Evolutionary conservation across 2,329 filamentous ascomycete species (phyloP), one percentile per base, ranked within the genome.

Genomic region (Ceratocystis papillata): DNA sequence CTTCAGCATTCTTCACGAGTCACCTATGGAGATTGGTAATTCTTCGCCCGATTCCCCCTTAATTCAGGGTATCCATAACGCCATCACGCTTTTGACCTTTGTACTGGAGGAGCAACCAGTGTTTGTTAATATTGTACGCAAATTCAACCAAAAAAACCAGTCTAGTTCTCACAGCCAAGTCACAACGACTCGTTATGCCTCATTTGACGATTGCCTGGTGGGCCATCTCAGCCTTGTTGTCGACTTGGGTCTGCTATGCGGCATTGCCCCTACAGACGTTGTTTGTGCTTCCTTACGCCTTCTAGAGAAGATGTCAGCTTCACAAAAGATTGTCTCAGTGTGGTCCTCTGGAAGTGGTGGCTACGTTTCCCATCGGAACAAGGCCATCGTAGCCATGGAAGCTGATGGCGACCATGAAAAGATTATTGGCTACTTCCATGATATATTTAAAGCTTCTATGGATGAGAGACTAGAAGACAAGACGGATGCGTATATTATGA

Each of bases 191-290:
- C 86, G 90, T 0, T 88, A 93, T 70, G 81, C 88, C n/a, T 92
- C 88, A 0, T 93, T 99, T 71, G 93, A 97, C 73, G 95, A 99
- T 72, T 91, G 90, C 6, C 80, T 99, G 22, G 80, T 96, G 48
- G 90, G 87, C 67, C 87, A 94, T 71, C 78, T 99, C 33, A 80
- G 83, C 53, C 78, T 96, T 5, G 83, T 97, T 50, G 86, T 91
- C 2, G 87, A 94, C 70, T 79, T 99, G 28, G 92, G 92, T 37
- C 83, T 89, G 41, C 96, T 94, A 74, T 93, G 91, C 71, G 89
- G 90, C 15, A 87, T 92, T 65, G 89, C 88, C 0, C 89, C 96
- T 71, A 83, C 90, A 45, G 84, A 88, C 15, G 79, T 99, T 64
- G 90, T 90, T 0, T 80, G 96, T 68, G 85, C 86, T 15, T 93